A percentile compares a stretch with the other conserved stretches of the same genome.
Evolutionary conservation across 2,329 filamentous ascomycete species (phyloP).

Genomic region (Aspergillus sp.): DNA sequence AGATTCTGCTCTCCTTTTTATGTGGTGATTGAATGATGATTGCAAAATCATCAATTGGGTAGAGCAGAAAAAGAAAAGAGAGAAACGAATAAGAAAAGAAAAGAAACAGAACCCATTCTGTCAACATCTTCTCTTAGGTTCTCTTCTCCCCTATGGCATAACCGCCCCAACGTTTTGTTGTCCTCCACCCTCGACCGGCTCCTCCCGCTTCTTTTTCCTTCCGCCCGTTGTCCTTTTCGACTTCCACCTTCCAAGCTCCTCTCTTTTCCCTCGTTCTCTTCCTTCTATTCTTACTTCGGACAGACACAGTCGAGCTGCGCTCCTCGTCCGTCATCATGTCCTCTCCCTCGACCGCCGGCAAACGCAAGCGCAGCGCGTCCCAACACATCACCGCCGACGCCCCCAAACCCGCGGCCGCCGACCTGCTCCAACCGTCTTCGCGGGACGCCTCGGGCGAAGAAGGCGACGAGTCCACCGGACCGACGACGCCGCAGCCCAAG

Average conservation of each 20-base stretch:
- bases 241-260: constrained; percentile 4
- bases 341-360: constrained; percentile 59
- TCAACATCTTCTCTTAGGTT: constrained; percentile 5
- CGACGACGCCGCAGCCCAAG: constrained; percentile 40
- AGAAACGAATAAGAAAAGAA: too few species aligned
- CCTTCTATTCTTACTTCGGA: neutral
- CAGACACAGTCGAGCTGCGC: constrained; percentile 15
- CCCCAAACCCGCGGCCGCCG: constrained; percentile 53
- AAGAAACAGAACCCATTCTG: neutral
- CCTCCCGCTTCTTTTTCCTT: constrained; percentile 12
- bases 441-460: constrained; percentile 83
- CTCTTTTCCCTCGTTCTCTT: constrained; percentile 6
- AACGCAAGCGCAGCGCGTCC: constrained; percentile 71
- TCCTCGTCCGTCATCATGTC: constrained; percentile 52
- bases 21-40: too few species aligned
- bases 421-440: constrained; percentile 69
- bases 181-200: constrained; percentile 11
- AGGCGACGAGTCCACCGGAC: constrained; percentile 67
- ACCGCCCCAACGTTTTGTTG: constrained; percentile 6
- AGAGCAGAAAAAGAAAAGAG: too few species aligned
- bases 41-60: too few species aligned
- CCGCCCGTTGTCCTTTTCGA: constrained; percentile 15
- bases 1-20: constrained; percentile 13
- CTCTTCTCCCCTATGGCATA: neutral
- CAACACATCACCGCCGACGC: constrained; percentile 45